These are phyloP conservation scores for Coemansia sp. DNA, from an alignment of 192 early-diverging fungal species.

Conservation along the genomic window DNA sequence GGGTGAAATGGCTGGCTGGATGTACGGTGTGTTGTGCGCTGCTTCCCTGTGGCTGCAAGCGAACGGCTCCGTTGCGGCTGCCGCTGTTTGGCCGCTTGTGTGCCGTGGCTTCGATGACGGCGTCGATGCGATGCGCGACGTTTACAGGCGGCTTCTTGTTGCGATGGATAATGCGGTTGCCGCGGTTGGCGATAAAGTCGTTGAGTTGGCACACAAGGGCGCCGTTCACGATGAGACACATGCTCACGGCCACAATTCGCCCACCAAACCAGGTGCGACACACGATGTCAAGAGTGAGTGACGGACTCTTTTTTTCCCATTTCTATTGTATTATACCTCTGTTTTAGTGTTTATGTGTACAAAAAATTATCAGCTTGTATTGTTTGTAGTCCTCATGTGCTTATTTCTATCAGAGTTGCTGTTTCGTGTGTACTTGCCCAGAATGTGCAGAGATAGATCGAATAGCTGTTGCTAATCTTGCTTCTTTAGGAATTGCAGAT, in stretches of 20 bases:
- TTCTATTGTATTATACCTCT: background rate
- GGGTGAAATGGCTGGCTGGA: background rate
- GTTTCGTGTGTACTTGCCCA: no score
- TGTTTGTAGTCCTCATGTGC: background rate
- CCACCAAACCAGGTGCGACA: background rate
- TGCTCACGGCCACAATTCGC: background rate
- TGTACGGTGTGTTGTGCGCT: background rate
- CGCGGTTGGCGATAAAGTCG: slow-evolving; percentile 30
- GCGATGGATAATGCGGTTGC: slow-evolving; percentile 24
- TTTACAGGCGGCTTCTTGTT: slow-evolving; percentile 27
- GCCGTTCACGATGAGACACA: slow-evolving; percentile 19
- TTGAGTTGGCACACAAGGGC: slow-evolving; percentile 32
- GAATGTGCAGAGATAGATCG: no score
- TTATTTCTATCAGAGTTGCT: background rate
- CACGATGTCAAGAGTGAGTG: background rate
- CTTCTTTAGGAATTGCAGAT: no score
- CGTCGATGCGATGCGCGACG: slow-evolving; percentile 27
- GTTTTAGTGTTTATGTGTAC: background rate
- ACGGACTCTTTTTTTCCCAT: background rate
- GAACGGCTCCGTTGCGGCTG: background rate
- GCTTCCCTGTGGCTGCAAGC: background rate
- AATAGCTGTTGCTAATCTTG: no score
- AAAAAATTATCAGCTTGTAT: background rate
- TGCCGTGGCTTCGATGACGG: slow-evolving; percentile 22
- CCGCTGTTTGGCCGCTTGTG: slow-evolving; percentile 21